Base-by-base conservation (phyloP, 2,329 filamentous ascomycete species). In the Malbranchea cinnamomea region DNA sequence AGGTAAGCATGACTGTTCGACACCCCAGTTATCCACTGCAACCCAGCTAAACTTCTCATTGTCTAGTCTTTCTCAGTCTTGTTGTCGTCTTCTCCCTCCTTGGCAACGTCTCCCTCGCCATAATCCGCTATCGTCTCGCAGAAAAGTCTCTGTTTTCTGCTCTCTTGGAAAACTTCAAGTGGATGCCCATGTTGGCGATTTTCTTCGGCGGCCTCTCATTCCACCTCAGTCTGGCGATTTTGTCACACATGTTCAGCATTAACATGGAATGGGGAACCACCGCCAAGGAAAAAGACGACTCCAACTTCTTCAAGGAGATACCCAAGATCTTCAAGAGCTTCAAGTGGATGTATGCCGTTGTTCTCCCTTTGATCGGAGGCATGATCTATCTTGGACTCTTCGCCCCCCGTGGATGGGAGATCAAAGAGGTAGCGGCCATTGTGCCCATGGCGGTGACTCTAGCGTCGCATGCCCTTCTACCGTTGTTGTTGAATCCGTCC, bases 231-330 rank as follows among this genome's bases (percentile, higher is more conserved):
- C 77, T 85, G 50, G 82, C 82, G 1, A 62, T 92, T 19, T 56
- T 89, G 26, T 67, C 74, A 4, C 83, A 91, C 60, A 81, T 89
- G 70, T 80, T 89, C 50, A 73, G 80, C 57, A 73, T 87, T 48
- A 68, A 89, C 55, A 87, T 89, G 76, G 71, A 70, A 3, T 89
- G 82, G 82, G 81, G 81, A 29, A 74, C 81, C 1, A 91, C 83
- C 0, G 69, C 74, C 23, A 91, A 91, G 57, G 83, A 92, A 13
- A 37, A 37, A 16, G 38, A 83, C 44, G 74, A 78, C 46, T 76
- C 78, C 15, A 79, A 82, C 53, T 91, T 91, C 57, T 87, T 85
- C 57, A 78, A 81, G 36, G 82, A 89, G 49, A 70, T 85, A 11
- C 77, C 78, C 19, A 78, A 78, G 49, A 78, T 91, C 23, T 51